Evolutionary conservation across 2,329 filamentous ascomycete genomes (phyloP).

Genomic region (Coleophoma eucalyptorum): DNA sequence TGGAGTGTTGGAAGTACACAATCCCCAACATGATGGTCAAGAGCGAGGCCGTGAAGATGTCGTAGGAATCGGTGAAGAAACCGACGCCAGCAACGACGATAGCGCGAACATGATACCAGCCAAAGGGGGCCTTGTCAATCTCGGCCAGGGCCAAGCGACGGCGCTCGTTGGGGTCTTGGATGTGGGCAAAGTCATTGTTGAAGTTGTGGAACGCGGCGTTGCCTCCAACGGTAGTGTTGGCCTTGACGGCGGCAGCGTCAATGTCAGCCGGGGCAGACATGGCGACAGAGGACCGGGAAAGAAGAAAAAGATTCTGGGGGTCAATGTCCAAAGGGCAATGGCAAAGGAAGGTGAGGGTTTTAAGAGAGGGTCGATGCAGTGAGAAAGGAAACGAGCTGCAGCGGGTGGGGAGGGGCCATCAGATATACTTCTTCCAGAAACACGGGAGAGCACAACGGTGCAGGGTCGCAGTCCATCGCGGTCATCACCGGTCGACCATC

Average conservation of each 20-base stretch:
- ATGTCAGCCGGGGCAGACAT: slow-evolving; percentile 1
- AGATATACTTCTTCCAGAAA: no score
- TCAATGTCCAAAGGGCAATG: not conserved
- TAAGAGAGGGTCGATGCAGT: no score
- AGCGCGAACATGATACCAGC: slow-evolving; percentile 79
- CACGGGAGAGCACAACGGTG: no score
- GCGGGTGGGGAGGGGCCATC: no score
- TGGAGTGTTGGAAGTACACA: slow-evolving; percentile 40
- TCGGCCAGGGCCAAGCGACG: slow-evolving; percentile 75
- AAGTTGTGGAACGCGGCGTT: slow-evolving; percentile 75
- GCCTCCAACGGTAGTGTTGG: slow-evolving; percentile 51
- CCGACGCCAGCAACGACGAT: slow-evolving; percentile 45
- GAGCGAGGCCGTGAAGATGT: slow-evolving; percentile 45
- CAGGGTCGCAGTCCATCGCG: no score
- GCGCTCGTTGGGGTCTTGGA: slow-evolving; percentile 72
- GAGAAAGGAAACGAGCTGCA: no score
- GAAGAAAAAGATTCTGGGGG: no score
- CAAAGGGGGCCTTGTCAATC: slow-evolving; percentile 77
- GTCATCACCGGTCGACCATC: no score
- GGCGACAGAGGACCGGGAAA: not conserved
- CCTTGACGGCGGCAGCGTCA: slow-evolving; percentile 7
- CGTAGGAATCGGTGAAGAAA: slow-evolving; percentile 39
- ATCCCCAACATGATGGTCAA: slow-evolving; percentile 43
- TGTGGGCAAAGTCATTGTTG: slow-evolving; percentile 65
- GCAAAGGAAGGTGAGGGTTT: no score